phyloP scores from a whole-genome alignment of 352 stramenopile genomes.

The Hyaloperonospora brassicae region DNA sequence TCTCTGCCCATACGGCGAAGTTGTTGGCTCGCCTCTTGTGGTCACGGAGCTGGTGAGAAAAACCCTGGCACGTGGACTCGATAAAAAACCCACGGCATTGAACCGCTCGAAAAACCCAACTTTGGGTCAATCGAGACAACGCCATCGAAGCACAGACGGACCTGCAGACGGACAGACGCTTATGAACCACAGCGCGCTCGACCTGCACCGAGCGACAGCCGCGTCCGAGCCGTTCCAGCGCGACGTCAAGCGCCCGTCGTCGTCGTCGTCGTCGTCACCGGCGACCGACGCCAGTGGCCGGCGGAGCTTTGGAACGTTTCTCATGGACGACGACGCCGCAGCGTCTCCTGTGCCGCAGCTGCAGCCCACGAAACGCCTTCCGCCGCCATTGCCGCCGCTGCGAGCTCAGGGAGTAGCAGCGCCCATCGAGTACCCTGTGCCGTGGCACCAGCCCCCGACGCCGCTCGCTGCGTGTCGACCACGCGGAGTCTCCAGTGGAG shows the following conservation, averaged over 20 bases:
- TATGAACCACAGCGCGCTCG: slow-evolving; percentile 23
- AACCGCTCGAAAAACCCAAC: not conserved
- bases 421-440: slow-evolving; percentile 3
- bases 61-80: too few species aligned
- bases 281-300: slow-evolving; percentile 10
- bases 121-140: not conserved
- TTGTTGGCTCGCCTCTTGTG: too few species aligned
- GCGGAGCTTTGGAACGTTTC: slow-evolving; percentile 49
- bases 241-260: slow-evolving; percentile 12
- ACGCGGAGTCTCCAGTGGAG: slow-evolving; percentile 28
- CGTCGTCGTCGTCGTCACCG: slow-evolving; percentile 4
- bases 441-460: slow-evolving; percentile 6
- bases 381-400: slow-evolving; percentile 18
- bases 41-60: too few species aligned
- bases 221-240: slow-evolving; percentile 12
- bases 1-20: too few species aligned
- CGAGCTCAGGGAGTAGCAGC: slow-evolving; percentile 8
- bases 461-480: slow-evolving; percentile 1
- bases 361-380: slow-evolving; percentile 12
- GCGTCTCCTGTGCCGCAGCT: slow-evolving; percentile 25
- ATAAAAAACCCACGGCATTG: too few species aligned
- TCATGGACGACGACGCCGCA: slow-evolving; percentile 37
- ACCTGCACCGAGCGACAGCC: slow-evolving; percentile 9
- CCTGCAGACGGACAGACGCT: too few species aligned
- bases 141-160: too few species aligned